phyloP scores from a whole-genome alignment of 495 filamentous ascomycete species.

The Penicillium paxilli region DNA sequence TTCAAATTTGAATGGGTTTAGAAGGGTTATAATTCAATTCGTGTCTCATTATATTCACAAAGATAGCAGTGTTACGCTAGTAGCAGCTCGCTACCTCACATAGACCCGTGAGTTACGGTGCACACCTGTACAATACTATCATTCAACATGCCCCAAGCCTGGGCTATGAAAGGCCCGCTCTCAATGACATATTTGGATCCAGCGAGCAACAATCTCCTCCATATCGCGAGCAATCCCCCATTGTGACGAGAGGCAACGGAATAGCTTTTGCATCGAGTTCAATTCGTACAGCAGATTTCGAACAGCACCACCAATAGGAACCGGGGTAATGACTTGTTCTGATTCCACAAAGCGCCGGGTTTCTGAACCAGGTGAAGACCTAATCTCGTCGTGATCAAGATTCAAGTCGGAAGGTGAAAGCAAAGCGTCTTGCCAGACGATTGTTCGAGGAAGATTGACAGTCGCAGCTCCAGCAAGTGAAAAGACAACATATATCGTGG shows the following conservation, averaged over 20 bases:
- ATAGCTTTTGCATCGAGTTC: conserved; percentile 52
- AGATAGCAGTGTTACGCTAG: too few species aligned
- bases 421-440: conserved; percentile 47
- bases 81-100: too few species aligned
- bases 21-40: too few species aligned
- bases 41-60: too few species aligned
- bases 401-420: conserved; percentile 37
- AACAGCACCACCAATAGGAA: conserved; percentile 19
- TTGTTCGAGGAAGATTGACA: conserved; percentile 37
- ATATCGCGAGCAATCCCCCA: conserved; percentile 53
- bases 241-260: conserved; percentile 46
- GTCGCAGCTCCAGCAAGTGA: conserved; percentile 38
- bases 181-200: conserved; percentile 48
- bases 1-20: too few species aligned
- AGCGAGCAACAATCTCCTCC: conserved; percentile 46
- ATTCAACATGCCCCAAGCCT: not conserved
- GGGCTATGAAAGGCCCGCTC: not conserved
- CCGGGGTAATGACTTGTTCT: conserved; percentile 17
- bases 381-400: conserved; percentile 25
- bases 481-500: conserved; percentile 45
- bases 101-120: too few species aligned
- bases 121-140: too few species aligned
- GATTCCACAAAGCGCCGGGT: conserved; percentile 38
- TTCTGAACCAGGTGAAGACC: conserved; percentile 30
- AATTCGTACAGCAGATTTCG: conserved; percentile 50